Evolutionary conservation across 2,329 filamentous ascomycete species (phyloP).

Genomic region (Ophiostoma novo-ulmi): DNA sequence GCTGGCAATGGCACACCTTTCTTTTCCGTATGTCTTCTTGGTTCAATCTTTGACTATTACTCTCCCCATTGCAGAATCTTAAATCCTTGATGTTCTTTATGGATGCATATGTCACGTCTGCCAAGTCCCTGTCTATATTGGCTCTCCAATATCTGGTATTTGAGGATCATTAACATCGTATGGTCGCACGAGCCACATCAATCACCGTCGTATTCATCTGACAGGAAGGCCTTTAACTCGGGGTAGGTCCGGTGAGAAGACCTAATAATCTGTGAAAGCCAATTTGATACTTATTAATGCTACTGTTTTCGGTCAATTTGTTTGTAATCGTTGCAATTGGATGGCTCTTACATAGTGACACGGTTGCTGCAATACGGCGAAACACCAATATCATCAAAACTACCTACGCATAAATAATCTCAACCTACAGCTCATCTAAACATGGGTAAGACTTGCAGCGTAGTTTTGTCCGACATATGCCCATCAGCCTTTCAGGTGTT

Average conservation of each 20-base stretch:
- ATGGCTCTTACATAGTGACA: no score
- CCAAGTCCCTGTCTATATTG: constrained; percentile 4
- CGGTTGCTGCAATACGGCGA: no score
- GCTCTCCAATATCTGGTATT: neutral
- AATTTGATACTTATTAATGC: no score
- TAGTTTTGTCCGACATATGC: neutral
- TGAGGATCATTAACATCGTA: neutral
- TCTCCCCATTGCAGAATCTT: neutral
- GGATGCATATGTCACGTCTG: neutral
- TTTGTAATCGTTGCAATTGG: no score
- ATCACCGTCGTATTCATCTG: neutral
- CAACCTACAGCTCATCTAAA: neutral
- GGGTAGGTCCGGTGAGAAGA: neutral
- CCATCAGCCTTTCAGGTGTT: neutral
- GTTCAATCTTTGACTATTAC: neutral
- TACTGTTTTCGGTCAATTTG: no score
- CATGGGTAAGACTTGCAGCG: neutral
- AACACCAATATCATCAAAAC: neutral
- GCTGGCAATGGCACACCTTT: neutral
- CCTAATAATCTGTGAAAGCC: no score
- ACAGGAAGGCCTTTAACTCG: neutral
- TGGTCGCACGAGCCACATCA: neutral
- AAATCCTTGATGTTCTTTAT: neutral
- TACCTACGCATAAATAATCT: neutral
- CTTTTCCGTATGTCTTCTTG: neutral